phyloP scores from a whole-genome alignment of 2,329 filamentous ascomycete genomes.

The Rachicladosporium sp. region DNA sequence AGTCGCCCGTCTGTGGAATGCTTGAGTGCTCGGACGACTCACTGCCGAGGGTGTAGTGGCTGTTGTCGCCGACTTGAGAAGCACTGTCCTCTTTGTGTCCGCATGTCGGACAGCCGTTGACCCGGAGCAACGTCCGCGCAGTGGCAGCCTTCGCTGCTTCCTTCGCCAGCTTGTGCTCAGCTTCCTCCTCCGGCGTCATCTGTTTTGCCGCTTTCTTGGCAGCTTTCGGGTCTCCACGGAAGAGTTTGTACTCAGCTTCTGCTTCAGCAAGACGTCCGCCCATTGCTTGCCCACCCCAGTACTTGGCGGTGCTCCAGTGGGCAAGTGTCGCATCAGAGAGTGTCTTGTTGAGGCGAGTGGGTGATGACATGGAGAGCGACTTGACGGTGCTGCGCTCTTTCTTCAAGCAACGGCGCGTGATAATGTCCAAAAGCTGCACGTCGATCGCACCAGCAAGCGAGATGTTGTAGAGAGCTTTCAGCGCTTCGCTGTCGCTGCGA shows the following conservation, averaged over 20 bases:
- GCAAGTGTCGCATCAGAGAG: not conserved
- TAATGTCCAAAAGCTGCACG: constrained; percentile 44
- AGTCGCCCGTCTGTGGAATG: no score
- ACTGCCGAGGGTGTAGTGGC: no score
- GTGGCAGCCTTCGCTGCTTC: not conserved
- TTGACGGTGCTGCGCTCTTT: constrained; percentile 13
- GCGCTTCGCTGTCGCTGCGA: constrained; percentile 43
- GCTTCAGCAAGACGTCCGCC: not conserved
- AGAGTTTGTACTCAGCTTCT: not conserved
- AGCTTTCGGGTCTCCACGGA: not conserved
- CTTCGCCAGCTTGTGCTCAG: not conserved
- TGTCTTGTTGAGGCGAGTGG: constrained; percentile 1
- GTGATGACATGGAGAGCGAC: constrained; percentile 27
- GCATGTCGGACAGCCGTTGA: no score
- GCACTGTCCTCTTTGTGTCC: no score
- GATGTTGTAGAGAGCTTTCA: constrained; percentile 35
- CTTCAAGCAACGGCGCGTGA: constrained; percentile 12
- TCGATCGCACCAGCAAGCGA: constrained; percentile 34
- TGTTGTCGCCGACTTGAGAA: no score
- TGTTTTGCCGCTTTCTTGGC: not conserved
- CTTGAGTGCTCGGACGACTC: no score
- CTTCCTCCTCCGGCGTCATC: not conserved
- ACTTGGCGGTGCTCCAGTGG: constrained; percentile 23
- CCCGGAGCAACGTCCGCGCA: not conserved
- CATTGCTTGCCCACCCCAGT: constrained; percentile 14